A percentile compares a stretch with the other conserved stretches of the same genome.
These are phyloP conservation scores for Nevesoporus exiguus DNA, from an alignment of 768 basidiomycete species.

Conservation along the genomic window DNA sequence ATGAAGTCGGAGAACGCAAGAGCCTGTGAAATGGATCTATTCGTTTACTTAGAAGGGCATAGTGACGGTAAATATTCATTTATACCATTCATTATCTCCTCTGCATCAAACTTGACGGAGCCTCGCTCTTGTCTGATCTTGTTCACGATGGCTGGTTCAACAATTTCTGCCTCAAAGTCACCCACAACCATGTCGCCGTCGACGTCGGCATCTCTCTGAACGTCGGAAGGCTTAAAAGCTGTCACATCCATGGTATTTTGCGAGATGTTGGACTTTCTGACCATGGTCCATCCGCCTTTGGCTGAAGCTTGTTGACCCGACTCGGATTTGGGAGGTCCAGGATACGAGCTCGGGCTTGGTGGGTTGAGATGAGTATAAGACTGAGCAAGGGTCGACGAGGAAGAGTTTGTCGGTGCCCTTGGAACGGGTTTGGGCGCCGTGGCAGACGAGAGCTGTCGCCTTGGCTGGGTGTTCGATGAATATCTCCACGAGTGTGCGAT, in stretches of 20 bases:
- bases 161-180: slow-evolving; percentile 64
- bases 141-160: slow-evolving; percentile 28
- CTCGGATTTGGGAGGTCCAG: slow-evolving; percentile 44
- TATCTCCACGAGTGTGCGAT: slow-evolving; percentile 44
- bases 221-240: slow-evolving; percentile 19
- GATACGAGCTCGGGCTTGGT: slow-evolving; percentile 74
- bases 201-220: slow-evolving; percentile 55
- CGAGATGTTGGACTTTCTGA: slow-evolving; percentile 42
- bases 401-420: slow-evolving; percentile 43
- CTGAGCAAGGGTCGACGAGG: slow-evolving; percentile 67
- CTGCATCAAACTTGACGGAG: slow-evolving; percentile 60
- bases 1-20: slow-evolving; percentile 31
- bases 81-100: slow-evolving; percentile 76
- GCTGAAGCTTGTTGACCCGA: slow-evolving; percentile 37
- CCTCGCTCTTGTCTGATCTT: slow-evolving; percentile 47
- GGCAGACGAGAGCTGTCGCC: slow-evolving; percentile 28
- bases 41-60: slow-evolving; percentile 30
- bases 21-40: slow-evolving; percentile 61
- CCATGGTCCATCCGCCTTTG: slow-evolving; percentile 77
- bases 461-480: slow-evolving; percentile 22
- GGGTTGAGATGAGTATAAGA: slow-evolving; percentile 79
- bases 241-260: slow-evolving; percentile 25
- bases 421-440: slow-evolving; percentile 58
- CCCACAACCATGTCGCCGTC: slow-evolving; percentile 77
- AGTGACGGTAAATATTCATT: slow-evolving; percentile 11